A percentile compares a stretch with the other conserved stretches of the same genome.
Evolutionary conservation across 176 grass and related monocot species (phyloP).

Genomic region (Lolium multiflorum): DNA sequence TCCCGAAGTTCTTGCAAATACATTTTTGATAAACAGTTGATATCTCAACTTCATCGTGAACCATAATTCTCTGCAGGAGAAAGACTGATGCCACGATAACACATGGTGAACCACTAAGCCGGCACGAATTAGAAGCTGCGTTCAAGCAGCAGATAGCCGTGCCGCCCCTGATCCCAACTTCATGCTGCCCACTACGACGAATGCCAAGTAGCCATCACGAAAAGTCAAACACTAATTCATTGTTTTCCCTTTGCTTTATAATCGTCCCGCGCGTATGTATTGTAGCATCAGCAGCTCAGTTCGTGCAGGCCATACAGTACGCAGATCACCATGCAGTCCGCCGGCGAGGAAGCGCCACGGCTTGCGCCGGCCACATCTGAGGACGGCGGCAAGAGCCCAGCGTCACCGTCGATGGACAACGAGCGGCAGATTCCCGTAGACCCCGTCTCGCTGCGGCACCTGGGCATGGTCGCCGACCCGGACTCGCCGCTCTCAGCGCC

Average conservation of each 20-base stretch:
- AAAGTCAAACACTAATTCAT: conserved; percentile 48
- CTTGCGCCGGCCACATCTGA: background rate
- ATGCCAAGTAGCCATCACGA: background rate
- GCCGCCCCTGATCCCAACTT: conserved; percentile 2
- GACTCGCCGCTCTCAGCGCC: conserved; percentile 64
- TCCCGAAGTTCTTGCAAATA: background rate
- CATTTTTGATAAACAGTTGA: background rate
- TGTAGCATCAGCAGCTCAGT: background rate
- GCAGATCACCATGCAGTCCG: conserved; percentile 33
- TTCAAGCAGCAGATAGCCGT: conserved; percentile 38
- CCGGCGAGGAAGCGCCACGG: background rate
- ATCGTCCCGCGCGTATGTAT: conserved; percentile 19
- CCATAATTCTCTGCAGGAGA: background rate
- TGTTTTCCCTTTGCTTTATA: conserved; percentile 22
- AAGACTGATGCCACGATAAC: background rate
- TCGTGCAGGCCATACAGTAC: background rate
- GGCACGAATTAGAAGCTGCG: conserved; percentile 18
- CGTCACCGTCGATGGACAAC: conserved; percentile 52
- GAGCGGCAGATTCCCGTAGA: conserved; percentile 83
- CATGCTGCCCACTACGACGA: conserved; percentile 55
- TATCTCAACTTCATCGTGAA: background rate
- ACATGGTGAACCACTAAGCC: conserved; percentile 52
- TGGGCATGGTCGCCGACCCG: conserved; percentile 61
- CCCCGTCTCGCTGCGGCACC: conserved; percentile 65
- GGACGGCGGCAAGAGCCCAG: conserved; percentile 23